phyloP scores from a whole-genome alignment of 73 alveolate species.

The Symbiodinium pilosum region DNA sequence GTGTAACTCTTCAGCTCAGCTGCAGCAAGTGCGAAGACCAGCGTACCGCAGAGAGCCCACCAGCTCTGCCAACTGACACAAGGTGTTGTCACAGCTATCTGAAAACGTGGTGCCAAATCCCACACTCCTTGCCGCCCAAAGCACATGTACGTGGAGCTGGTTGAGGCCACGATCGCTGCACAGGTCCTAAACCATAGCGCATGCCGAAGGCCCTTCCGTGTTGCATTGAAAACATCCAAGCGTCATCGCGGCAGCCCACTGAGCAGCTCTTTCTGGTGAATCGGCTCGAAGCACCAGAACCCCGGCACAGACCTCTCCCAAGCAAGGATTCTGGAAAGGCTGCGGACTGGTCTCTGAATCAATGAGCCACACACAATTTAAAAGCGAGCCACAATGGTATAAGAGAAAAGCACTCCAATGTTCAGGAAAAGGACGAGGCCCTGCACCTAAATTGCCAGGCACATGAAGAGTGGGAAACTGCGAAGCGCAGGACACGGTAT shows the following conservation, averaged over 20 bases:
- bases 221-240: not conserved
- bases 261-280: not conserved
- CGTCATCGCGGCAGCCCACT: slow-evolving; percentile 29
- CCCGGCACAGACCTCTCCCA: slow-evolving; percentile 45
- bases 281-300: slow-evolving; percentile 50
- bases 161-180: not conserved
- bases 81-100: not conserved
- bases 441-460: not conserved
- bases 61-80: not conserved
- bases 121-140: not conserved
- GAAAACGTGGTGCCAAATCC: not conserved
- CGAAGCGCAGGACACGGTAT: too few species aligned
- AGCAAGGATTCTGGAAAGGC: not conserved
- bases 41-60: not conserved
- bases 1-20: not conserved
- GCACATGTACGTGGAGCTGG: not conserved
- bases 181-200: not conserved
- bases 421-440: slow-evolving; percentile 25
- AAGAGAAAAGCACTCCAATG: slow-evolving; percentile 62
- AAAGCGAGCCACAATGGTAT: slow-evolving; percentile 9
- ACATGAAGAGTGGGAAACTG: too few species aligned
- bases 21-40: not conserved
- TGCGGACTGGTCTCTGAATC: not conserved
- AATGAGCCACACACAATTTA: not conserved
- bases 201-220: not conserved